Evolutionary conservation across 345 rosid genomes (phyloP).

Genomic region (Noccaea bulbosa): DNA sequence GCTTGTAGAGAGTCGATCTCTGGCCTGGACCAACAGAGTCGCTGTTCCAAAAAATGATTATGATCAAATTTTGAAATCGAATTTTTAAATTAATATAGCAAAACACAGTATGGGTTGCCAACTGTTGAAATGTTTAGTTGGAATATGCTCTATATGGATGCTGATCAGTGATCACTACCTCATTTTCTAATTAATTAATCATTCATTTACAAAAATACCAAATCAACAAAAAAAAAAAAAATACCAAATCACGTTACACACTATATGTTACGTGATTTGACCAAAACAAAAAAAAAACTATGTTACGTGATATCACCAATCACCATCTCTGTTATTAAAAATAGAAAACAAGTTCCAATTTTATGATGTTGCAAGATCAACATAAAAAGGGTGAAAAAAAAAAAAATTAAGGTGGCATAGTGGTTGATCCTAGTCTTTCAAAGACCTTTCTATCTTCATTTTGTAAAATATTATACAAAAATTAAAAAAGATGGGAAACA

Average conservation of each 20-base stretch:
- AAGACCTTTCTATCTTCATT: too few relatives aligned
- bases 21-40: too few relatives aligned
- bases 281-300: not conserved
- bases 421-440: too few relatives aligned
- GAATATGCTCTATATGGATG: conserved; percentile 32
- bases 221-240: too few relatives aligned
- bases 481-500: too few relatives aligned
- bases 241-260: conserved; percentile 12
- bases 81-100: not conserved
- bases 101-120: conserved; percentile 10
- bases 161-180: conserved; percentile 13
- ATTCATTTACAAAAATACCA: not conserved
- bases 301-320: too few relatives aligned
- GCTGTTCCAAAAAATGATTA: too few relatives aligned
- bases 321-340: not conserved
- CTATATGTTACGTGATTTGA: not conserved
- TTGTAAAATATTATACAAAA: too few relatives aligned
- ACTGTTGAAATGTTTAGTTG: conserved; percentile 8
- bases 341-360: not conserved
- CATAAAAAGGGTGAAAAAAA: not conserved
- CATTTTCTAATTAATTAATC: not conserved
- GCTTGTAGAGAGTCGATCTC: too few relatives aligned
- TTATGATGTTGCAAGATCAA: not conserved
- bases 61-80: not conserved
- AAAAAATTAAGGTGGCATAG: too few relatives aligned